These are phyloP conservation scores for Tolypocladium tundrense DNA, from an alignment of 2,329 filamentous ascomycete genomes.

Conservation along the genomic window DNA sequence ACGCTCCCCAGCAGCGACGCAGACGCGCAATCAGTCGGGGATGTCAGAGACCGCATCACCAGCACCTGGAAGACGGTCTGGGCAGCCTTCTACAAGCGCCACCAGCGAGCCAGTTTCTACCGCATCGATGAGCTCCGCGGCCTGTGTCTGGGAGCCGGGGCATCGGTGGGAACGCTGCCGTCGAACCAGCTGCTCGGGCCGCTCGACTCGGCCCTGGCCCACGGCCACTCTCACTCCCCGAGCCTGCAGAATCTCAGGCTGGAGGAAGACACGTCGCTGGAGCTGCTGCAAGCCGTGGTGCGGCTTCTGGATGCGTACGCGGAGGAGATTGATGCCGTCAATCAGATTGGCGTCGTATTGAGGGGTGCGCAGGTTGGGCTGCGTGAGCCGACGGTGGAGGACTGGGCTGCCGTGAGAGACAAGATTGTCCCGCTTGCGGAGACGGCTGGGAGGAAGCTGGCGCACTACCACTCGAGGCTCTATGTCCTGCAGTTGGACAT, in stretches of 20 bases:
- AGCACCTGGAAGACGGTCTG: not conserved
- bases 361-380: not conserved
- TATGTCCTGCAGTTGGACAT: not conserved
- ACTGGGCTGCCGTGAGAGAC: not conserved
- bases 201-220: not conserved
- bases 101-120: not conserved
- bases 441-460: not conserved
- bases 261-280: not conserved
- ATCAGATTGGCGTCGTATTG: not conserved
- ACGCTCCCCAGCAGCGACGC: not conserved
- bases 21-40: not conserved
- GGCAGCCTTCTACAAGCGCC: not conserved
- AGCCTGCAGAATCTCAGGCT: not conserved
- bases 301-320: not conserved
- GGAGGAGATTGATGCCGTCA: not conserved
- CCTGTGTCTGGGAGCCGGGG: not conserved
- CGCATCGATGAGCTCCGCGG: not conserved
- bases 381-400: not conserved
- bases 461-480: not conserved
- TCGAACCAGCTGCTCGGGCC: not conserved
- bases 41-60: not conserved
- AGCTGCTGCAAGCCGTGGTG: not conserved
- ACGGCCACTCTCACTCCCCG: not conserved
- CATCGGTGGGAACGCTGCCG: not conserved
- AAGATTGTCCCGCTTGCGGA: not conserved